Evolutionary conservation across 768 basidiomycete genomes (phyloP), one percentile per base, ranked within the genome.

Genomic region (Tulasnella sp.): DNA sequence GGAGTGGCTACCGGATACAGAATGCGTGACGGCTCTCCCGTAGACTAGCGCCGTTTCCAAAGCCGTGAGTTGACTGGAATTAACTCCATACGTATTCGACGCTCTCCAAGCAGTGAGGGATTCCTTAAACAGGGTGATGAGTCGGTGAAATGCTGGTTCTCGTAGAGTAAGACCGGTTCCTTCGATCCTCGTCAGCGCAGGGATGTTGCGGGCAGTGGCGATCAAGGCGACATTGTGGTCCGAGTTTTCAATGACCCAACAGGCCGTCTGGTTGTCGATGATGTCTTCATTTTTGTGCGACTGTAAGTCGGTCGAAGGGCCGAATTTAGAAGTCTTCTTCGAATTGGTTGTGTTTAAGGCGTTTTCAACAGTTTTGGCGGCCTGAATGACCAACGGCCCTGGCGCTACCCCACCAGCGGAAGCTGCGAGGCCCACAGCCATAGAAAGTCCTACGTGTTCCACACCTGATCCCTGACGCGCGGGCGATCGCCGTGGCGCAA

Each of bases 191-290:
- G 22, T 42, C 12, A 77, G 46, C 46, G 76, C 76, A 0, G 76
- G 76, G 58, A 77, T 77, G 48, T 77, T 77, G n/a, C 54, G 41
- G 28, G 76, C 76, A 5, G 76, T 64, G 20, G 40, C 76, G 22
- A 77, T 40, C 28, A 77, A 37, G 58, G 76, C 76, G 22, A n/a
- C 50, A 12, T 77, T 50, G 34, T 77, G 76, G n/a, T 50, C 46
- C 37, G 76, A 54, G 37, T 42, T 77, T 50, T 50, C 76, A 11
- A 77, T 31, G 54, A 77, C 58, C 76, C 76, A 77, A n/a, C 76
- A 44, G 76, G 58, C 76, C 44, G 76, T 75, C 40, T 75, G 74
- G 40, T 75, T 75, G 74, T 75, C 74, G 40, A 75, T 75, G n/a
- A 42, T 48, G 40, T 44, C 74, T n/a, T 75, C 74, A 14, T 42